phyloP scores from a whole-genome alignment of 352 stramenopile genomes.

The Stramenopiles sp. region DNA sequence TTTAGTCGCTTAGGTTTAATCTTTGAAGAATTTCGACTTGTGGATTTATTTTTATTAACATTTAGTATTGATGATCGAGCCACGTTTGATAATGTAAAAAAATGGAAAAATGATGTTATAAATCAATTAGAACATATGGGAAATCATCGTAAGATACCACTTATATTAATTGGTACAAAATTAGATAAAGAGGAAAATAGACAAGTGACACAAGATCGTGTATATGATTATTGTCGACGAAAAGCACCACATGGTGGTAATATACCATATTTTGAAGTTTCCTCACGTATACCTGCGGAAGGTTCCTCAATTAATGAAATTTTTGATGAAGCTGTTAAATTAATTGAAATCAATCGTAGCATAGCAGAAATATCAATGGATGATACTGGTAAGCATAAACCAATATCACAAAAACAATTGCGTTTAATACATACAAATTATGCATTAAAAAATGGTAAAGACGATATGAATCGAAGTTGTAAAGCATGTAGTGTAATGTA shows the following conservation, averaged over 20 bases:
- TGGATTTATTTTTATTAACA: not conserved
- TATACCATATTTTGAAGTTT: conserved; percentile 2
- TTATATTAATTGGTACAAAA: not conserved
- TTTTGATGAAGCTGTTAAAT: not conserved
- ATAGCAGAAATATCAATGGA: no score
- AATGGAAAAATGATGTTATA: not conserved
- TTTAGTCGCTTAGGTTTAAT: conserved; percentile 1
- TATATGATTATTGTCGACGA: not conserved
- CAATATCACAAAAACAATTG: no score
- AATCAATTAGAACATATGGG: not conserved
- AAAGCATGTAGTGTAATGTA: no score
- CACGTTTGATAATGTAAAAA: not conserved
- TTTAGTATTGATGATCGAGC: not conserved
- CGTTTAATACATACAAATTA: no score
- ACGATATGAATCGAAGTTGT: no score
- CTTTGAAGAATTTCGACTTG: not conserved
- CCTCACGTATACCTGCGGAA: not conserved
- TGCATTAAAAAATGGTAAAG: no score
- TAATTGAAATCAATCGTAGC: no score
- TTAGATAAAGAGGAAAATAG: not conserved
- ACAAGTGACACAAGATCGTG: not conserved
- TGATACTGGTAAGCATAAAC: no score
- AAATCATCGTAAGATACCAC: not conserved
- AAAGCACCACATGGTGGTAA: not conserved
- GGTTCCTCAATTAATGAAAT: not conserved